Base-by-base conservation (phyloP, 2,329 filamentous ascomycete species). In the Coniochaeta sp. region DNA sequence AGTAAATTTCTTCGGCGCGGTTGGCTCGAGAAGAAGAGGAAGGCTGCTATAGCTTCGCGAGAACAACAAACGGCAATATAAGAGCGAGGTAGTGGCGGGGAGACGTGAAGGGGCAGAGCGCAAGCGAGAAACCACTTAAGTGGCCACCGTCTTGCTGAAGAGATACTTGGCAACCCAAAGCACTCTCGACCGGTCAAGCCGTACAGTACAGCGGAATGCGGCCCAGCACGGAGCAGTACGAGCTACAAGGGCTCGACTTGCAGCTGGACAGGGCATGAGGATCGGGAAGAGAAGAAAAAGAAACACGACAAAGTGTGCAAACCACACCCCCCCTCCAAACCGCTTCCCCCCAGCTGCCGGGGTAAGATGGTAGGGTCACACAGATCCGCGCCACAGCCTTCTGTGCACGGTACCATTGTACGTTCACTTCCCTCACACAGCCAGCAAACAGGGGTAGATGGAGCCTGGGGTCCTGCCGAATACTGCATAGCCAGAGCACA, bases 181-280 rank as follows among this genome's bases (percentile, higher is more conserved):
- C 12, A 18, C 22, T 26, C 26, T 47, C 10, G 26, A 47, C 14
- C 28, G 48, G 38, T 53, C 20, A 26, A 26, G 30, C 48, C 30
- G 40, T 49, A 51, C 42, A 46, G 52, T 56, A 58, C 55, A 58
- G 49, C 48, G 42, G 52, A 10, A 50, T 58, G 57, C 53, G 45
- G 48, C 31, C 49, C 52, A 52, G 55, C 51, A 56, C 27, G 50
- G 45, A 30, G 16, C 28, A 31, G 45, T 47, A 47, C 45, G 30
- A 18, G 45, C 26, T 47, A 31, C 45, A 28, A 31, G 26, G 42
- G 45, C 45, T 47, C 26, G 45, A 31, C 45, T 47, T 47, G 45
- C 45, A 30, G 45, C 45, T 7, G n/a, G 27, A 18, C 42, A 47
- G 26, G 18, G 26, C 26, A 26, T 42, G 22, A 42, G 20, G 22